Conservation (phyloP, 768 basidiomycete species). For the Tricholoma furcatifolium region DNA sequence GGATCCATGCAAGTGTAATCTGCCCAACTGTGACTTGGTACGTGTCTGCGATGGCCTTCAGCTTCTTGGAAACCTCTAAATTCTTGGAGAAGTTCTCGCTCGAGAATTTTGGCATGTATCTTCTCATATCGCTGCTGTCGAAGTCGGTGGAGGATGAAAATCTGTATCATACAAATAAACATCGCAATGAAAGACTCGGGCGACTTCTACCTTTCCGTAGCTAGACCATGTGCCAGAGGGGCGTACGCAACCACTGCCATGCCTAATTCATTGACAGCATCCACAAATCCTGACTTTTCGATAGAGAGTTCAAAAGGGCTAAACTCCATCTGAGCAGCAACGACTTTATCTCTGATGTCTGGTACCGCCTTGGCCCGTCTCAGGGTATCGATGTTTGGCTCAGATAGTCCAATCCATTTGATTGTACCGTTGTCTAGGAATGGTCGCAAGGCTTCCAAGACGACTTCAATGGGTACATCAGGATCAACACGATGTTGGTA, state of each 20-base stretch:
- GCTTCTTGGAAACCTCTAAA: constrained; percentile 30
- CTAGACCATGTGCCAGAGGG: constrained; percentile 48
- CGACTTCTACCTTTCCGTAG: constrained; percentile 39
- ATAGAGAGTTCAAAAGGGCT: constrained; percentile 43
- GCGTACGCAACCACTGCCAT: constrained; percentile 45
- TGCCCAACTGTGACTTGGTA: constrained; percentile 40
- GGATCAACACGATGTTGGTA: constrained; percentile 35
- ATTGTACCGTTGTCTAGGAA: constrained; percentile 19
- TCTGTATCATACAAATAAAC: not conserved
- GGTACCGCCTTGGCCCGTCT: constrained; percentile 48
- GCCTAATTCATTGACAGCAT: constrained; percentile 41
- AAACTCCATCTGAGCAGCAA: constrained; percentile 45
- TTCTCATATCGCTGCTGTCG: not conserved
- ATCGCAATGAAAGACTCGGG: constrained; percentile 10
- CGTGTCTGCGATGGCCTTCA: constrained; percentile 31
- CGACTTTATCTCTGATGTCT: constrained; percentile 27
- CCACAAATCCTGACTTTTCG: constrained; percentile 37
- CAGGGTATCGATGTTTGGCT: constrained; percentile 40
- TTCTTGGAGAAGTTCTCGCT: constrained; percentile 42
- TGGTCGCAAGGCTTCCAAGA: constrained; percentile 1
- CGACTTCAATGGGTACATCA: constrained; percentile 44
- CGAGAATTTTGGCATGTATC: constrained; percentile 23
- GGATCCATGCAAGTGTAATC: constrained; percentile 45
- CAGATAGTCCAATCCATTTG: constrained; percentile 51
- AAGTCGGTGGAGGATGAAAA: constrained; percentile 9